Conservation (phyloP, 371 early-diverging fungal species). For the Nematocida displodere region DNA sequence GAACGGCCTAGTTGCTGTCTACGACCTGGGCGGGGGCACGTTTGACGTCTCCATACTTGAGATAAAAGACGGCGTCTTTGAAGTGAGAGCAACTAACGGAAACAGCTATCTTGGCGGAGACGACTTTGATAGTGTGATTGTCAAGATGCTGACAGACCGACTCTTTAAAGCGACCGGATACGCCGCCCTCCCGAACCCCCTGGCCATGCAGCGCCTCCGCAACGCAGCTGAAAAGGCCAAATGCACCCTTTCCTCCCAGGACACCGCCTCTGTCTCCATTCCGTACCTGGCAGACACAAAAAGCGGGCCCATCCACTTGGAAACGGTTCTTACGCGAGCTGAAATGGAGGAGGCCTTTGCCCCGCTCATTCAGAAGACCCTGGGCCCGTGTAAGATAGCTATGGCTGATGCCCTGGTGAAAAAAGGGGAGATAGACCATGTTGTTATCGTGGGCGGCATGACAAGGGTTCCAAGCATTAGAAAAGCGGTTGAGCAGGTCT, state of each 20-base stretch:
- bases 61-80: constrained; percentile 90
- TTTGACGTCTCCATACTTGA: constrained; percentile 97
- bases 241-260: constrained; percentile 71
- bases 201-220: constrained; percentile 83
- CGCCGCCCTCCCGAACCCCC: constrained; percentile 69
- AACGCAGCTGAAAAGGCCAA: constrained; percentile 94
- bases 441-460: constrained; percentile 98
- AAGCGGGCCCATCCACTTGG: constrained; percentile 86
- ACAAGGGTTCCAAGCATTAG: constrained; percentile 91
- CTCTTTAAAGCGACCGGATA: constrained; percentile 72
- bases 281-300: constrained; percentile 85
- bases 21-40: constrained; percentile 97
- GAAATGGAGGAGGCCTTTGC: constrained; percentile 78
- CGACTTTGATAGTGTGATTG: constrained; percentile 80
- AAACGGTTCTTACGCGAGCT: constrained; percentile 78
- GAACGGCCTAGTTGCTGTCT: constrained; percentile 90
- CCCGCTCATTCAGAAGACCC: constrained; percentile 76
- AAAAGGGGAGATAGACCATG: constrained; percentile 77
- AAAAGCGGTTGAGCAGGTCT: constrained; percentile 78
- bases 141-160: constrained; percentile 67
- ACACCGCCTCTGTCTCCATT: constrained; percentile 78
- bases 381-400: constrained; percentile 86
- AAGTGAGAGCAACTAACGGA: constrained; percentile 75
- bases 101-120: constrained; percentile 89
- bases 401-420: constrained; percentile 82